These are phyloP conservation scores for Penicillium sp. DNA, from an alignment of 2,329 filamentous ascomycete genomes.

Conservation along the genomic window DNA sequence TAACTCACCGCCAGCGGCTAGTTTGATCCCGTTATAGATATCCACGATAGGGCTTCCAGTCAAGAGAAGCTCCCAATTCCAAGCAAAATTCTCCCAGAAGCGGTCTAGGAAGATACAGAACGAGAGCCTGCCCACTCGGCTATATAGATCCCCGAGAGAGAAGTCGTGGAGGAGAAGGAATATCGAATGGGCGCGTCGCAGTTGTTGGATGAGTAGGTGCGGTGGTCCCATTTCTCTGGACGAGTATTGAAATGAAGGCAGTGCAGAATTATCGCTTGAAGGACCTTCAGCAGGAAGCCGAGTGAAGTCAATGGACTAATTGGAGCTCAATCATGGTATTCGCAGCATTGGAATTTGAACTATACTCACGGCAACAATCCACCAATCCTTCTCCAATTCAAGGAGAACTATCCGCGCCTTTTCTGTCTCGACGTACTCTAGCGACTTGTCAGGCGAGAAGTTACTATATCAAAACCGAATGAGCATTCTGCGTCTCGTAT, in stretches of 20 bases:
- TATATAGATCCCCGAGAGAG: slow-evolving; percentile 68
- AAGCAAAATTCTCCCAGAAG: slow-evolving; percentile 72
- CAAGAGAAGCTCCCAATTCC: slow-evolving; percentile 80
- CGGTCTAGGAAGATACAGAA: slow-evolving; percentile 71
- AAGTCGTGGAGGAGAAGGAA: slow-evolving; percentile 86
- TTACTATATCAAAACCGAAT: slow-evolving; percentile 51
- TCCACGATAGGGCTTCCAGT: slow-evolving; percentile 82
- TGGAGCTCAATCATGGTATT: slow-evolving; percentile 5
- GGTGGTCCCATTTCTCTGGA: slow-evolving; percentile 85
- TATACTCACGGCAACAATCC: slow-evolving; percentile 78
- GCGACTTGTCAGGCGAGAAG: slow-evolving; percentile 72
- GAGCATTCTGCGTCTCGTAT: background rate
- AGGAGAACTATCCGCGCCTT: slow-evolving; percentile 79
- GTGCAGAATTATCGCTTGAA: slow-evolving; percentile 37
- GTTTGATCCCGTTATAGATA: slow-evolving; percentile 77
- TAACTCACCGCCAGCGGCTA: slow-evolving; percentile 85
- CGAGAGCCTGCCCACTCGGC: slow-evolving; percentile 60
- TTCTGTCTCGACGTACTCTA: slow-evolving; percentile 88
- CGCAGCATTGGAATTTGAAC: background rate
- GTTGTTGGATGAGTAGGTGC: slow-evolving; percentile 71
- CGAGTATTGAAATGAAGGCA: slow-evolving; percentile 70
- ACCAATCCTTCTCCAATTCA: slow-evolving; percentile 89
- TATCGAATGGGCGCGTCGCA: slow-evolving; percentile 74
- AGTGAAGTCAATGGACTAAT: slow-evolving; percentile 75
- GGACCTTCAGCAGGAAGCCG: slow-evolving; percentile 58